Percentiles rank a stretch among this genome's conserved stretches.
phyloP scores from a whole-genome alignment of 192 early-diverging fungal species.

The Mortierella antarctica region DNA sequence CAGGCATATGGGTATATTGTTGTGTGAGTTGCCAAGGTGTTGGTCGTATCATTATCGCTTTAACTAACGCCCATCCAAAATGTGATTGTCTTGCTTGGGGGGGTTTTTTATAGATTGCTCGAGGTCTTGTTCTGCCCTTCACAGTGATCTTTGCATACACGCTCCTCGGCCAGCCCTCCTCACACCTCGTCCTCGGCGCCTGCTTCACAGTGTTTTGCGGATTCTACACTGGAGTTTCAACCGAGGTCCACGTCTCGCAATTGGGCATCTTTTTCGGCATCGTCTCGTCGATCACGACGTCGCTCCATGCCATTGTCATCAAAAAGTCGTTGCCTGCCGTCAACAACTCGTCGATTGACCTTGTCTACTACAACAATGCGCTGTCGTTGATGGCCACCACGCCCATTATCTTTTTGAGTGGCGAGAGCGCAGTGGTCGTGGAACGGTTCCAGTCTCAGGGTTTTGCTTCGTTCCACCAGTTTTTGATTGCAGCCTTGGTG shows the following conservation, averaged over 20 bases:
- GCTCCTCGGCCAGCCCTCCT: slow-evolving; percentile 52
- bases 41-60: neutral
- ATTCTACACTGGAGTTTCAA: slow-evolving; percentile 62
- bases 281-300: slow-evolving; percentile 64
- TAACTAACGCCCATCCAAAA: neutral
- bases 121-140: slow-evolving; percentile 67
- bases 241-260: slow-evolving; percentile 33
- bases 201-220: slow-evolving; percentile 63
- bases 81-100: neutral
- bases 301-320: slow-evolving; percentile 71
- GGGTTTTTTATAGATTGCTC: slow-evolving; percentile 60
- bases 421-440: slow-evolving; percentile 44
- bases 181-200: slow-evolving; percentile 37
- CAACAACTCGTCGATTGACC: slow-evolving; percentile 62
- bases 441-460: slow-evolving; percentile 4
- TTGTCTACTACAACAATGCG: slow-evolving; percentile 73
- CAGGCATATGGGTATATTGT: too few relatives aligned
- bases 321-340: slow-evolving; percentile 58
- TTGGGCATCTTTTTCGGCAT: slow-evolving; percentile 63
- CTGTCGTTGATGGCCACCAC: slow-evolving; percentile 53
- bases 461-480: slow-evolving; percentile 16
- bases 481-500: slow-evolving; percentile 47
- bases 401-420: slow-evolving; percentile 61
- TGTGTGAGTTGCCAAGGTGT: too few relatives aligned
- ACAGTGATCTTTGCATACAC: slow-evolving; percentile 60